Base-by-base conservation (phyloP, 768 basidiomycete genomes). In the Rhodotorula toruloides region DNA sequence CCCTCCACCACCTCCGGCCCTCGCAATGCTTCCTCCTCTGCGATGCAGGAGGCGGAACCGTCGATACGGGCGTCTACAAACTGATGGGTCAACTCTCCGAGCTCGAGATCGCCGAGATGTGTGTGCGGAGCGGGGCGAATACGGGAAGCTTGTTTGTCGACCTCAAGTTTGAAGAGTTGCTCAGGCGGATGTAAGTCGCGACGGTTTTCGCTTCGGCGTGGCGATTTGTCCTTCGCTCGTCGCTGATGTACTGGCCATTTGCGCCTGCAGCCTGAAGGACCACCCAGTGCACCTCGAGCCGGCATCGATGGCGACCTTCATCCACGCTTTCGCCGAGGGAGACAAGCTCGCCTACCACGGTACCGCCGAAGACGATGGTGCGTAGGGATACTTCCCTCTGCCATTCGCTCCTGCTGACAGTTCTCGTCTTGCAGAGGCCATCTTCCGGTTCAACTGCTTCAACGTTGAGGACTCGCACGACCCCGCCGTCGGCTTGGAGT, bases 81-180 rank as follows among this genome's bases (percentile, higher is more conserved):
- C 87, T 92, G 54, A 88, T 88, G 59, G 91, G 90, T 9, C 83
- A 88, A 70, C 81, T 89, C 77, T 80, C 85, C 17, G 84, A 85
- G 74, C 83, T 92, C n/a, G 90, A 92, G 77, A 91, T 93, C 65
- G 90, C 90, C 50, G 91, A 93, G 78, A 87, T 92, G 79, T 88
- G 87, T 67, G 89, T 89, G 21, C 82, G 90, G 59, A 89, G 88
- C 53, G 90, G 91, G 4, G 87, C 88, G 12, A 91, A 88, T 74
- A 90, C 89, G 73, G 91, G 90, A 21, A 88, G 87, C 68, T 80
- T 93, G 54, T 91, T 91, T 79, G 83, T 92, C 34, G 91, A 92
- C 79, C 79, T 92, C 52, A 84, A 89, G 67, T 92, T 92, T 79
- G 82, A 86, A 27, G 88, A 89, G 69, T 83, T 93, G 25, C 86